Base-by-base conservation (phyloP, 352 stramenopile genomes). In the Pythium catenulatum region DNA sequence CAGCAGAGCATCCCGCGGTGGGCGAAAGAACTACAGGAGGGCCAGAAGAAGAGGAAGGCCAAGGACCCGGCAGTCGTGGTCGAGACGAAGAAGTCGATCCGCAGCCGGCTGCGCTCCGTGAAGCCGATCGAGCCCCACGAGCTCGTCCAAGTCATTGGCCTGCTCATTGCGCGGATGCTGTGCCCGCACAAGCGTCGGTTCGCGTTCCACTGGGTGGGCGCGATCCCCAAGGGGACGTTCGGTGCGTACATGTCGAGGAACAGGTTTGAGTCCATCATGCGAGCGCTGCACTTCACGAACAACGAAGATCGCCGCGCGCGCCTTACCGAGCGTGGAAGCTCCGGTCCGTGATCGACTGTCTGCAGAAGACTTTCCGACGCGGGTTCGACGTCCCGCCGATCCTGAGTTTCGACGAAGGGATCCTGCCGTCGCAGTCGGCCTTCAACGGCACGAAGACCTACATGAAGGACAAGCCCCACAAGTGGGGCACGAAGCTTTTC, bases 151-250 rank as follows among this genome's bases (percentile, higher is more conserved):
- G 83, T 91, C 0, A 52, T 91, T 4, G 79, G 83, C 3, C 58
- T 90, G 1, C 77, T 93, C 1, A 41, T 93, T 4, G 80, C 79
- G 0, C 68, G 70, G 6, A 83, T 89, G 39, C 41, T 93, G 32
- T 75, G 45, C 50, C 80, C 87, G 0, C 43, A 89, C 19, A 79
- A 76, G 9, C 56, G 70, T 1, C 6, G 74, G 6, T 89, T 93
- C 65, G 45, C 56, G 0, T 23, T 19, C 0, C 79, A 92, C 45
- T 92, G 84, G 87, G n/a, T 78, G 8, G 70, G 86, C 1, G 76
- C 41, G 0, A 41, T 92, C 2, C 50, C 82, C 1, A 65, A 65
- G 0, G 86, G 83, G 3, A 36, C 43, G 11, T 63, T 76, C 32
- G 36, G 32, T 3, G 23, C 50, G 5, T 4, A 21, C 5, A 69